Percentiles rank a stretch among this genome's conserved stretches.
phyloP scores from a whole-genome alignment of 192 early-diverging fungal genomes.

The Podila epicladia region DNA sequence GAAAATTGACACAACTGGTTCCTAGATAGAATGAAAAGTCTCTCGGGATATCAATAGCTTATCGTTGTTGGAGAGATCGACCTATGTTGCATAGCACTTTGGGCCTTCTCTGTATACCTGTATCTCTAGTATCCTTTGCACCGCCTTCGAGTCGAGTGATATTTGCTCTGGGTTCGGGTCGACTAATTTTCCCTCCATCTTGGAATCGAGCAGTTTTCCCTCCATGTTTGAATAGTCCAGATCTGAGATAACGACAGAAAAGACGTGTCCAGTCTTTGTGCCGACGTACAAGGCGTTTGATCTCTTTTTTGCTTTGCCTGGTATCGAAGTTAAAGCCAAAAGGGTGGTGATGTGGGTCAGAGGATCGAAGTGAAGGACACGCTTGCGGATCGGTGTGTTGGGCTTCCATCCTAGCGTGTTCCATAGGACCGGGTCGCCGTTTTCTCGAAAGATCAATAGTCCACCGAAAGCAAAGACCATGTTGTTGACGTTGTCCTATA shows the following conservation, averaged over 20 bases:
- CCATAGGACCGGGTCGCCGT: background rate
- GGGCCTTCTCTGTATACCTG: no score
- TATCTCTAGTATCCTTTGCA: no score
- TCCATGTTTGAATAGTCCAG: no score
- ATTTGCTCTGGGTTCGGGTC: no score
- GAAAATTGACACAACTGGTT: background rate
- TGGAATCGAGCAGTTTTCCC: no score
- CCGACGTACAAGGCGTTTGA: no score
- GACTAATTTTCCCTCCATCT: no score
- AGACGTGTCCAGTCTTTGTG: no score
- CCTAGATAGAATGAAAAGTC: background rate
- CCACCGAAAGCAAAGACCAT: background rate
- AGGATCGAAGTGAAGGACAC: background rate
- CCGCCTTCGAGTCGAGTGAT: no score
- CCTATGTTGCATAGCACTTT: no score
- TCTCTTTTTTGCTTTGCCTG: background rate
- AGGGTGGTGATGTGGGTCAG: background rate
- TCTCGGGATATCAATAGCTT: background rate
- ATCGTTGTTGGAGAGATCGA: no score
- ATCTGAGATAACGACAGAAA: no score
- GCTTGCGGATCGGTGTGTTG: background rate
- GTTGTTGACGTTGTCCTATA: background rate
- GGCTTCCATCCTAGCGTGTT: background rate
- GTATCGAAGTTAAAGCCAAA: background rate
- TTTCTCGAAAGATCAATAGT: background rate